Base-by-base conservation (phyloP, 371 early-diverging fungal genomes). In the Syncephalastrum racemosum region DNA sequence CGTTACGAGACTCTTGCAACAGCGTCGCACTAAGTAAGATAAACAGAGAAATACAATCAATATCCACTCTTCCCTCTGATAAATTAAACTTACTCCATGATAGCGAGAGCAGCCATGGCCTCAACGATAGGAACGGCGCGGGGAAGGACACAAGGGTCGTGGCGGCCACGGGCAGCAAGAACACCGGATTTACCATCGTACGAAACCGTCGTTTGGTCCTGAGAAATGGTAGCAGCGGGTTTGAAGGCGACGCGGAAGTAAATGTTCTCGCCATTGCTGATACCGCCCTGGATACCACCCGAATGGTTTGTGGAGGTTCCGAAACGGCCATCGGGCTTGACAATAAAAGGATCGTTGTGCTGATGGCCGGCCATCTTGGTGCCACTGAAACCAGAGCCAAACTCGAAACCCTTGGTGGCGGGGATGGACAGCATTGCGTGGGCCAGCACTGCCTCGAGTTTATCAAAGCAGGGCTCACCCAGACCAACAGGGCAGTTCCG, bases 391-490 rank as follows among this genome's bases (percentile, higher is more conserved):
- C 98, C 98, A 39, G 90, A 90, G 4, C 98, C 98, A 58, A 96
- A 91, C 67, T 98, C 98, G 68, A 98, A 98, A 4, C 93, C 95
- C 70, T 98, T 98, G 14, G 97, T 98, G 8, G 98, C 96, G 16
- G 98, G 98, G 53, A 98, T 96, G 22, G 96, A 95, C 54, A 98
- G 75, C 98, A 98, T 98, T n/a, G 97, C 98, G 63, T 98, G 97
- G 7, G 97, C 98, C 50, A 98, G 78, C 58, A 87, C 71, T n/a
- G 98, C 97, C 70, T 98, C 97, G 31, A 97, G 78, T 69, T 98
- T 98, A 72, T 98, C 98, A 65, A 98, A 98, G 73, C 94, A 92
- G 8, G 98, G 98, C 68, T 98, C 98, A 50, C 98, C 98, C 53
- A 98, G 78, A n/a, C 98, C 98, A 14, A 83, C 66, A 13, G 98